Base-by-base conservation (phyloP, 208 protist genomes). In the Jaenimonas drosophilae region DNA sequence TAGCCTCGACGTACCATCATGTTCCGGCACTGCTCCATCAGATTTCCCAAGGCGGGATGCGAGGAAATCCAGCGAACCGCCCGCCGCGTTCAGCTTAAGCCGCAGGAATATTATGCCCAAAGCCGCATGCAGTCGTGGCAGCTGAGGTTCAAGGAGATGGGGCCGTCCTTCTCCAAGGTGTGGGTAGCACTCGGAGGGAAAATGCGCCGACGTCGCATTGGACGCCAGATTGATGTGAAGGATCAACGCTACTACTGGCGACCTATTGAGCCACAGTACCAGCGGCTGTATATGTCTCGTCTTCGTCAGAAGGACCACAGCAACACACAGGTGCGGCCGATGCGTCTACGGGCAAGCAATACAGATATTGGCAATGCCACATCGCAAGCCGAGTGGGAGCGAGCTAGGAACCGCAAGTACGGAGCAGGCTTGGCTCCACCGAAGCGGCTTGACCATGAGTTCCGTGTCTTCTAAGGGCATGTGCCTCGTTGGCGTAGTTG, bases 121-220 rank as follows among this genome's bases (percentile, higher is more conserved):
- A 63, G 79, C 53, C 72, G 84, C 45, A 88, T 88, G 76, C 79
- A 92, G 44, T 64, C 74, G 37, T 92, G 80, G 79, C 78, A 89
- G 58, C 40, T 89, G 64, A 76, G 84, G 28, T 92, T 92, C 62
- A 92, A 92, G 40, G 84, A 92, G 41, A 92, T 92, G 84, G 84
- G 84, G 2, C 78, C 84, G 2, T 43, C 69, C 0, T 87, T 79
- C 51, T 92, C 84, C 6, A 45, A 72, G 3, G 84, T 92, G 45
- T 92, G 84, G 80, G 84, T 92, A 9, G 84, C 84, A 17, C 76
- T 92, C 4, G 84, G 84, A 19, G 84, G 84, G 1, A 92, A 92
- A 56, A 92, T 92, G 84, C 76, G 84, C 23, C 84, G 79, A n/a
- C 76, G 84, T 3, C 84, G 84, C 34, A 82, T 92, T 59, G 84